These are phyloP conservation scores for Pythium plurisporium DNA, from an alignment of 352 stramenopile genomes.

Conservation along the genomic window DNA sequence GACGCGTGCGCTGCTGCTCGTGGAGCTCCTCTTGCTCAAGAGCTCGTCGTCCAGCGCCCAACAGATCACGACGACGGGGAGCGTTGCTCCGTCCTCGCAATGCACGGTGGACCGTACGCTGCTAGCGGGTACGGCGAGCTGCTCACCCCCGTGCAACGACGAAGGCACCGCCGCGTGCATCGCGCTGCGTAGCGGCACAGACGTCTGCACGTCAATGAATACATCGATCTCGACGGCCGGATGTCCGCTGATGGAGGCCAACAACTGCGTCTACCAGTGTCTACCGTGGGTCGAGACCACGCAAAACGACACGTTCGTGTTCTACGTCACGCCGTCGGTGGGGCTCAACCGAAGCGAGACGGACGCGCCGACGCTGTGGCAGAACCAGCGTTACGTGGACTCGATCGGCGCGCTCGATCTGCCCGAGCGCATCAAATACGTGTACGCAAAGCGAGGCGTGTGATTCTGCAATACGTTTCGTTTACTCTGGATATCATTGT, in stretches of 20 bases:
- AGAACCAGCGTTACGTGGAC: neutral
- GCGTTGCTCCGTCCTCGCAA: neutral
- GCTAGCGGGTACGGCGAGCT: neutral
- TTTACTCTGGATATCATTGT: too few relatives aligned
- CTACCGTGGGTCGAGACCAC: neutral
- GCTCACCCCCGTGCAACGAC: neutral
- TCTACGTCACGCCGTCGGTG: neutral
- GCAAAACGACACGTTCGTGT: slow-evolving; percentile 1
- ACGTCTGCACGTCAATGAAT: neutral
- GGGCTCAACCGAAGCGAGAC: neutral
- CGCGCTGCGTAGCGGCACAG: neutral
- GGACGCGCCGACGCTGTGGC: neutral
- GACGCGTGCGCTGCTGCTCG: too few relatives aligned
- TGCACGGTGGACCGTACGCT: neutral
- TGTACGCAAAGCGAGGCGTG: neutral
- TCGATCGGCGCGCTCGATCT: neutral
- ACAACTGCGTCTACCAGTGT: slow-evolving; percentile 8
- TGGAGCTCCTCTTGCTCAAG: too few relatives aligned
- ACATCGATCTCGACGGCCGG: neutral
- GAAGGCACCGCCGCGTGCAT: slow-evolving; percentile 1
- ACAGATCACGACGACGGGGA: too few relatives aligned
- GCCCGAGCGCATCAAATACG: slow-evolving; percentile 4
- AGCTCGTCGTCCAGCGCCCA: too few relatives aligned
- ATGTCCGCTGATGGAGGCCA: neutral
- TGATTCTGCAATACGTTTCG: neutral